Base-by-base conservation (phyloP, 306 rosid genomes). In the Casuarina glauca region DNA sequence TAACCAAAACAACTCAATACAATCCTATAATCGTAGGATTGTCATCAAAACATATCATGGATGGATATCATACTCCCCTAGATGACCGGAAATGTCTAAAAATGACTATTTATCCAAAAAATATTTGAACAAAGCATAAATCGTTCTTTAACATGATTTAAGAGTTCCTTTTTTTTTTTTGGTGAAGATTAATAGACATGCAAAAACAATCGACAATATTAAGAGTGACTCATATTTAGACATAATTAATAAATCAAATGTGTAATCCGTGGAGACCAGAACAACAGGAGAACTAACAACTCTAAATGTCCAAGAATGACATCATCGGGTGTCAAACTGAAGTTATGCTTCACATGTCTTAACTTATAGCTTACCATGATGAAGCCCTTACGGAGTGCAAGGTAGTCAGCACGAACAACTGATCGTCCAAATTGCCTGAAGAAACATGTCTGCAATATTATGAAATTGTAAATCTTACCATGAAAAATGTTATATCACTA, bases 401-500 rank as follows among this genome's bases (percentile, higher is more conserved):
- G 93, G 84, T 95, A 95, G 73, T 95, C 99, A 46, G 96, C 89
- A 78, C 84, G 90, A 84, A 89, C 96, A 76, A 93, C 91, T 17
- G 99, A 95, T 79, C 2, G 87, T 53, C 97, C 97, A 78, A 95
- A 93, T 85, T 95, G 99, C 74, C 99, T 91, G 72, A 91, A 95
- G 83, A 93, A 91, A 78, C 99, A 95, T 74, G 87, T 93, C 99
- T 95, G 78, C 82, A 89, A 69, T 67, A 78, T 57, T 16, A 43
- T 5, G 3, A 66, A 66, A 66, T 35, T 42, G 38, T 62, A 57
- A 76, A 63, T 57, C 67, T 79, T 62, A 17, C 43, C 74, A 75
- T 78, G 32, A 26, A 26, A 85, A 79, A 75, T 66, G 68, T 66
- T 66, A 41, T 41, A 66, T 12, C 32, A 66, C 16, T 50, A 42